Evolutionary conservation across 1,284 basidiomycete genomes (phyloP).

Genomic region (Leccinum fallax): DNA sequence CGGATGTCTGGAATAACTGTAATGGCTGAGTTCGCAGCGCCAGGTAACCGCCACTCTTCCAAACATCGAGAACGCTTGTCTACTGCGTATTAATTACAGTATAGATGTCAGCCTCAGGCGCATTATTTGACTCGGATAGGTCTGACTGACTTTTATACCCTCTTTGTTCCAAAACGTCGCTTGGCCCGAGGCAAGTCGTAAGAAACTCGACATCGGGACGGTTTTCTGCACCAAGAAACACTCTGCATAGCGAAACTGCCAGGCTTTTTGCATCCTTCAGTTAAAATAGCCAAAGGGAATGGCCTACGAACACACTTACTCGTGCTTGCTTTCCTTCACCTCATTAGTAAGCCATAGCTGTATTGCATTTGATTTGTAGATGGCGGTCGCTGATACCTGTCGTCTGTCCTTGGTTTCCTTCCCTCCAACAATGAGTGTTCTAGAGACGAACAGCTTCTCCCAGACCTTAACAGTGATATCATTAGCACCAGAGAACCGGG

Average conservation of each 20-base stretch:
- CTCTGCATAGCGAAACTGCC: conserved; percentile 71
- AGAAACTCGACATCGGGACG: conserved; percentile 83
- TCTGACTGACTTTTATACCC: conserved; percentile 46
- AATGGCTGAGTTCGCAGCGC: not conserved
- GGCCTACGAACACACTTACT: conserved; percentile 32
- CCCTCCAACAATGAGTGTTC: not conserved
- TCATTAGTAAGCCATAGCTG: not conserved
- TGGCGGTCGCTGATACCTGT: not conserved
- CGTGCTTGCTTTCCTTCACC: conserved; percentile 79
- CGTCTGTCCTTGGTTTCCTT: not conserved
- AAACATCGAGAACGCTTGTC: not conserved
- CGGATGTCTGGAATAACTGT: no score
- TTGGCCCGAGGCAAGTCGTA: conserved; percentile 84
- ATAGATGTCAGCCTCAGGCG: not conserved
- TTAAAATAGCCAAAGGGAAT: not conserved
- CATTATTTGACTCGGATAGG: not conserved
- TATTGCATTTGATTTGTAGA: not conserved
- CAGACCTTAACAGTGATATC: not conserved
- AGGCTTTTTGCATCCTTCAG: conserved; percentile 31
- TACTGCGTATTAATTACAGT: not conserved
- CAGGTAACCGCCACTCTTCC: not conserved
- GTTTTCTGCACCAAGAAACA: conserved; percentile 72
- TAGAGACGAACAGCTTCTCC: not conserved
- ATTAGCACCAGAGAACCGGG: not conserved
- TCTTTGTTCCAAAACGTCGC: conserved; percentile 63